Percentiles rank a stretch among this genome's conserved stretches.
phyloP scores from a whole-genome alignment of 768 basidiomycete species.

The Boletus subparvulus region DNA sequence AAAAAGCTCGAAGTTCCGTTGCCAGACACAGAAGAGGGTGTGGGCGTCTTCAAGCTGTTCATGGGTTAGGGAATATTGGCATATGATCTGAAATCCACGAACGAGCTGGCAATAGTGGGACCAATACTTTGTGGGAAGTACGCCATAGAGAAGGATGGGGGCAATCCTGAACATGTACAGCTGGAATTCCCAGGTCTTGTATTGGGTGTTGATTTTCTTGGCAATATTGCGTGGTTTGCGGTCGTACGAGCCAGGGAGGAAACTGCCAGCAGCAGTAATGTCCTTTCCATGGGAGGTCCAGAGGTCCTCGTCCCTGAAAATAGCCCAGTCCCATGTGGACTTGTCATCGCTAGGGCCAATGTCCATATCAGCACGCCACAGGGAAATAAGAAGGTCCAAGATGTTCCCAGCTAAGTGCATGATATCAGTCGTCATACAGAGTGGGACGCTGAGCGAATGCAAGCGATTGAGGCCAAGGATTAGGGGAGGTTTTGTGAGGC shows the following conservation, averaged over 20 bases:
- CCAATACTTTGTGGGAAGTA: conserved; percentile 20
- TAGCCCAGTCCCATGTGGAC: not conserved
- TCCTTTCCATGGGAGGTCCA: conserved; percentile 22
- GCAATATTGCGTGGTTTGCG: conserved; percentile 22
- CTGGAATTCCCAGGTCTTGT: conserved; percentile 30
- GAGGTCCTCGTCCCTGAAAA: conserved; percentile 23
- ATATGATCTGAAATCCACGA: conserved; percentile 19
- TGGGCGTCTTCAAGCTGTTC: conserved; percentile 17
- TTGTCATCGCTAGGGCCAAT: too few relatives aligned
- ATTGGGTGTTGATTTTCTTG: conserved; percentile 6
- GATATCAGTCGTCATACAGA: too few relatives aligned
- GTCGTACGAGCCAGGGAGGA: conserved; percentile 21
- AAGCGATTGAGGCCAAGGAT: too few relatives aligned
- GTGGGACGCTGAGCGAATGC: too few relatives aligned
- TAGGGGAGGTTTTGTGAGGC: conserved; percentile 5
- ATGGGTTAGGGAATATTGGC: conserved; percentile 15
- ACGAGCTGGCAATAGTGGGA: conserved; percentile 22
- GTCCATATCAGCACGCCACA: too few relatives aligned
- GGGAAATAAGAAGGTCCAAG: too few relatives aligned
- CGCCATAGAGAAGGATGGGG: conserved; percentile 14
- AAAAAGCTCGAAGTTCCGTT: conserved; percentile 28
- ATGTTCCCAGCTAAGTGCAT: too few relatives aligned
- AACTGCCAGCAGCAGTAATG: conserved; percentile 3
- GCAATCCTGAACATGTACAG: conserved; percentile 20
- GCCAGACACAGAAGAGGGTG: conserved; percentile 20